Percentiles rank a stretch among this genome's conserved stretches.
phyloP scores from a whole-genome alignment of 1,284 basidiomycete genomes.

The Ganoderma leucocontextum region DNA sequence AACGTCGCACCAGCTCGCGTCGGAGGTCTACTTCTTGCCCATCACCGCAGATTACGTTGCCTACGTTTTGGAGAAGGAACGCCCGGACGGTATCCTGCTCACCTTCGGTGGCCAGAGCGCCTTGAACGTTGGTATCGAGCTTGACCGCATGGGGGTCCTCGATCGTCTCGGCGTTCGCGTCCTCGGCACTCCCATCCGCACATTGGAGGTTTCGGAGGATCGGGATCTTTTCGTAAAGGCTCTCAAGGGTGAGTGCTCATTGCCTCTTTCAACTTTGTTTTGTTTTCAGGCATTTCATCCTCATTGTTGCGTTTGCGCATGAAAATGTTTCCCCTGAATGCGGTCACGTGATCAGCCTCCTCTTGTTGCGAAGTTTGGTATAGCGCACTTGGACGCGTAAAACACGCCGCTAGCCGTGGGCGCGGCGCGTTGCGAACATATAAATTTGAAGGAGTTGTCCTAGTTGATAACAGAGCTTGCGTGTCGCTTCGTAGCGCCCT shows the following conservation, averaged over 20 bases:
- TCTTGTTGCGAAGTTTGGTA: not conserved
- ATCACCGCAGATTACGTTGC: conserved; percentile 98
- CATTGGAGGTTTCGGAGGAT: conserved; percentile 96
- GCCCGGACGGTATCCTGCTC: conserved; percentile 96
- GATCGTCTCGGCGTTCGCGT: conserved; percentile 96
- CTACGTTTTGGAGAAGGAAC: conserved; percentile 98
- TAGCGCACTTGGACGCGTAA: not conserved
- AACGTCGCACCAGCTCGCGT: conserved; percentile 95
- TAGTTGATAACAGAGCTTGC: not conserved
- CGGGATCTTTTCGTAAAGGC: conserved; percentile 98
- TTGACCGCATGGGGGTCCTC: conserved; percentile 97
- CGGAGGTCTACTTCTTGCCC: conserved; percentile 97
- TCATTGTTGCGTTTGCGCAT: not conserved
- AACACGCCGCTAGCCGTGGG: not conserved
- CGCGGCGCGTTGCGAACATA: not conserved
- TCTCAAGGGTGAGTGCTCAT: conserved; percentile 76
- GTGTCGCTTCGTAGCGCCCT: not conserved
- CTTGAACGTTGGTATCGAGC: conserved; percentile 96
- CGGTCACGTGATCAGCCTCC: not conserved
- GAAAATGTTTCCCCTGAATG: not conserved
- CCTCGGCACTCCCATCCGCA: conserved; percentile 94
- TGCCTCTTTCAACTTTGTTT: not conserved
- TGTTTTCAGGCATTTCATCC: not conserved
- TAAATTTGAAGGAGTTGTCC: not conserved
- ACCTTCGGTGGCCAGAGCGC: conserved; percentile 99